Percentiles rank a stretch among this genome's conserved stretches.
These are phyloP conservation scores for Magnolia changhungtana DNA, from an alignment of 164 flowering plant species.

Conservation along the genomic window DNA sequence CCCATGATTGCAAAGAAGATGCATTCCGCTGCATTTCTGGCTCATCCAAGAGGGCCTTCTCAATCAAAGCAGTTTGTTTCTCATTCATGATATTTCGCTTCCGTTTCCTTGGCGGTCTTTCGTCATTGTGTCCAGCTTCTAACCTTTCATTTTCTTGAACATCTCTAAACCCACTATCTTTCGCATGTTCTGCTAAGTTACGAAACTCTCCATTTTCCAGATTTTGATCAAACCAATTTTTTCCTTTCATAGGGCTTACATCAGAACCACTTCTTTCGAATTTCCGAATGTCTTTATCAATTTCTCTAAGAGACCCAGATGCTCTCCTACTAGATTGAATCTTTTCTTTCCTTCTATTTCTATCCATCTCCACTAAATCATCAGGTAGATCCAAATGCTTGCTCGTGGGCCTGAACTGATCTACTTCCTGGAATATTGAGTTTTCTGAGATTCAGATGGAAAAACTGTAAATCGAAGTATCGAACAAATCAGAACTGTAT, in stretches of 20 bases:
- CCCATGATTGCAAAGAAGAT: conserved; percentile 66
- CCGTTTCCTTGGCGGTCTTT: conserved; percentile 69
- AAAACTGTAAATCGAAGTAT: no score
- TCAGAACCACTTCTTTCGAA: conserved; percentile 74
- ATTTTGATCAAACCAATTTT: conserved; percentile 34
- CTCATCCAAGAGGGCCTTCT: conserved; percentile 75
- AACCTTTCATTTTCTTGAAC: conserved; percentile 43
- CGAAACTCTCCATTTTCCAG: conserved; percentile 32
- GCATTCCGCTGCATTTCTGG: conserved; percentile 92
- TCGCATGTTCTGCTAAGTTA: conserved; percentile 24
- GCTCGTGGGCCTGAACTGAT: conserved; percentile 16
- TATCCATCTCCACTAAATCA: conserved; percentile 22
- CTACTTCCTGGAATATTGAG: conserved; percentile 40
- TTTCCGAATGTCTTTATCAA: conserved; percentile 43
- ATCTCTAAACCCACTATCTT: conserved; percentile 35
- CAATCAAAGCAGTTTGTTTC: conserved; percentile 61
- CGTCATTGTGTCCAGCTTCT: conserved; percentile 45
- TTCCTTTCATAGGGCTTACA: conserved; percentile 51
- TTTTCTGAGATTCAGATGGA: conserved; percentile 49
- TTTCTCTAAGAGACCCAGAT: conserved; percentile 34
- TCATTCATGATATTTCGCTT: conserved; percentile 91
- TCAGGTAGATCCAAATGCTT: conserved; percentile 24
- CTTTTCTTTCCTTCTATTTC: conserved; percentile 24
- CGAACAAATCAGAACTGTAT: no score
- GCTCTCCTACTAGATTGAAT: conserved; percentile 23